phyloP scores from a whole-genome alignment of 1,284 basidiomycete species.

The Puccinia triticina region DNA sequence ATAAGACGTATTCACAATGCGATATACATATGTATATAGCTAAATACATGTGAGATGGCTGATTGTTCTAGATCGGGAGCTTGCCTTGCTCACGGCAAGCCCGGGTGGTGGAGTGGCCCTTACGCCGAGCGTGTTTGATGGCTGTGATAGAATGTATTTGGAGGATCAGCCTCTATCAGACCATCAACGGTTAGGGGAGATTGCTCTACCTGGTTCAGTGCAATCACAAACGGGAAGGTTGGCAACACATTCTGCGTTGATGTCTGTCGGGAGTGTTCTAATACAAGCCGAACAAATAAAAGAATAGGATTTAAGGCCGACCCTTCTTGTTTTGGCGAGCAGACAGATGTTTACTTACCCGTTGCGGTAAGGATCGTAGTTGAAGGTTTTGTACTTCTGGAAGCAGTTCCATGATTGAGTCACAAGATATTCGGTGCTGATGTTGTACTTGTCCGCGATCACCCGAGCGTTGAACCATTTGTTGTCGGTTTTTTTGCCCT shows the following conservation, averaged over 20 bases:
- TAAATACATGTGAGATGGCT: too few species aligned
- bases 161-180: neutral
- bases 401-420: conserved; percentile 51
- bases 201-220: conserved; percentile 38
- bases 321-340: too few species aligned
- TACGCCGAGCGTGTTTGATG: conserved; percentile 25
- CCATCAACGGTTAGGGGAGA: neutral
- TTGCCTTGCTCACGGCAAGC: conserved; percentile 50
- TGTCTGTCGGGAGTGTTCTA: conserved; percentile 45
- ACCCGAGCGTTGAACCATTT: conserved; percentile 46
- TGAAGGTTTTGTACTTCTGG: conserved; percentile 45
- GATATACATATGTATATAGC: neutral
- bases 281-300: neutral
- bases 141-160: neutral
- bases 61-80: conserved; percentile 49
- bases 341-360: conserved; percentile 18
- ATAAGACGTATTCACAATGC: conserved; percentile 1
- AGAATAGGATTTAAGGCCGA: too few species aligned
- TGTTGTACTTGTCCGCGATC: conserved; percentile 46
- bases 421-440: conserved; percentile 49
- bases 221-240: conserved; percentile 51
- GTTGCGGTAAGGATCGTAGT: conserved; percentile 49
- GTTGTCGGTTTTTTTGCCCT: conserved; percentile 45
- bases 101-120: conserved; percentile 39
- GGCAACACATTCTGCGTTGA: conserved; percentile 41